Conservation (phyloP, 352 stramenopile species). For the Phytophthora crassamura region DNA sequence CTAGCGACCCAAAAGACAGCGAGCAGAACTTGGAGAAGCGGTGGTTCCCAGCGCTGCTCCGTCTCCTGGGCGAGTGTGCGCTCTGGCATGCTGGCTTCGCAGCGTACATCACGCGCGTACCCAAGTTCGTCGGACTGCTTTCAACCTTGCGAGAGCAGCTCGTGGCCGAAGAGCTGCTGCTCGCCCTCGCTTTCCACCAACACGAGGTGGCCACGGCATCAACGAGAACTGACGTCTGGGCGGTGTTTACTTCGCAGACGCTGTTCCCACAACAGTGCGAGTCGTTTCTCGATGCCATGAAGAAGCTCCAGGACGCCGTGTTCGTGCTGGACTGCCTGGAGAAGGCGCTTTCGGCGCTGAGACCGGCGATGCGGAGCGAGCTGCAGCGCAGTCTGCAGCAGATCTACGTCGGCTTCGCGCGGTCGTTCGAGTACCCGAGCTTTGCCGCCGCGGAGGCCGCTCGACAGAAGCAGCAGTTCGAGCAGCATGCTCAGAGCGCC, state of each 20-base stretch:
- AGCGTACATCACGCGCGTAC: slow-evolving; percentile 47
- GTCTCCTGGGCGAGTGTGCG: slow-evolving; percentile 55
- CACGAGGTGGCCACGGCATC: slow-evolving; percentile 23
- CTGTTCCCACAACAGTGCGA: slow-evolving; percentile 40
- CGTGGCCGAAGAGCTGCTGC: slow-evolving; percentile 45
- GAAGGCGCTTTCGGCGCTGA: slow-evolving; percentile 28
- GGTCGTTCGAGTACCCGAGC: slow-evolving; percentile 44
- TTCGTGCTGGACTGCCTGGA: slow-evolving; percentile 48
- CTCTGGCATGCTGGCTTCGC: slow-evolving; percentile 60
- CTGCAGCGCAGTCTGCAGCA: slow-evolving; percentile 39
- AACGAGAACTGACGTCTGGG: slow-evolving; percentile 32
- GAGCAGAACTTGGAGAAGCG: slow-evolving; percentile 16
- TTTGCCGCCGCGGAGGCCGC: slow-evolving; percentile 16
- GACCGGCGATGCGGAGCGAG: slow-evolving; percentile 27
- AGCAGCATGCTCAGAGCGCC: slow-evolving; percentile 7
- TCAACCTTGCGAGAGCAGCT: slow-evolving; percentile 27
- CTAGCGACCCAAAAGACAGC: neutral
- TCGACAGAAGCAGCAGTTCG: slow-evolving; percentile 30
- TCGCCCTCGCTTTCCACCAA: slow-evolving; percentile 50
- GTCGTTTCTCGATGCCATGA: slow-evolving; percentile 46
- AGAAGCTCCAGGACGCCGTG: slow-evolving; percentile 49
- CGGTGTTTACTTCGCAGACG: slow-evolving; percentile 29
- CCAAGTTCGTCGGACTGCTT: slow-evolving; percentile 45
- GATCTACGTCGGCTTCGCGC: slow-evolving; percentile 37
- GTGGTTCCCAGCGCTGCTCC: slow-evolving; percentile 55